Base-by-base conservation (phyloP, 768 basidiomycete species). In the Pisolithus orientalis region DNA sequence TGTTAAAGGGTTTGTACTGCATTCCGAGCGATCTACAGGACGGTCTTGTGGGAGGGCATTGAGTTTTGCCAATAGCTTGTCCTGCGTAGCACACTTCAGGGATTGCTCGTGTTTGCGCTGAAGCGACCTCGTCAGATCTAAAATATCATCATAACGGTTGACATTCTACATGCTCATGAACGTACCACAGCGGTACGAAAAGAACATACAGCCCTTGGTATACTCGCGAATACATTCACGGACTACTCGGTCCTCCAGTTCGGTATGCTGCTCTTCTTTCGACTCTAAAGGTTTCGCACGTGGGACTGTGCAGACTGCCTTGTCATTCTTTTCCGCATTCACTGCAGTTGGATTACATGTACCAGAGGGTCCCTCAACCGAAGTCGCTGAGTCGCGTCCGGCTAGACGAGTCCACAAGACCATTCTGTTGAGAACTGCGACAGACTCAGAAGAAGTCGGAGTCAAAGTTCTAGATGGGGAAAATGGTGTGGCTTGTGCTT, bases 181-280 rank as follows among this genome's bases (percentile, higher is more conserved):
- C 74, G 53, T 66, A 87, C 93, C 94, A 58, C 92, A 93, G 53
- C 78, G 83, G 66, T 91, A 87, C 0, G 90, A 78, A 64, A 91
- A 95, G 67, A 87, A 94, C 90, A 96, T 95, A 44, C 83, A 86
- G 10, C 91, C 92, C 59, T 85, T 89, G 13, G 79, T 75, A 61
- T 83, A 91, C 59, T 90, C 85, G 49, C 80, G 76, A 29, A 91
- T 75, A 50, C 83, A 84, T 66, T 94, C 90, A 24, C 83, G 74
- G 10, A 95, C 70, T 43, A 95, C 85, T 67, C 92, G 93, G 29
- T 79, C 76, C 60, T 96, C 94, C 8, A 96, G 70, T 59, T 94
- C 87, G 2, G 77, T 74, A 57, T 86, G 79, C 60, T 75, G 80
- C 62, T 89, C 85, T 69, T 87, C 87, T 5, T 69, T 57, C 1